Conservation (phyloP, 495 filamentous ascomycete species). For the Penicillium dipodomyicola region DNA sequence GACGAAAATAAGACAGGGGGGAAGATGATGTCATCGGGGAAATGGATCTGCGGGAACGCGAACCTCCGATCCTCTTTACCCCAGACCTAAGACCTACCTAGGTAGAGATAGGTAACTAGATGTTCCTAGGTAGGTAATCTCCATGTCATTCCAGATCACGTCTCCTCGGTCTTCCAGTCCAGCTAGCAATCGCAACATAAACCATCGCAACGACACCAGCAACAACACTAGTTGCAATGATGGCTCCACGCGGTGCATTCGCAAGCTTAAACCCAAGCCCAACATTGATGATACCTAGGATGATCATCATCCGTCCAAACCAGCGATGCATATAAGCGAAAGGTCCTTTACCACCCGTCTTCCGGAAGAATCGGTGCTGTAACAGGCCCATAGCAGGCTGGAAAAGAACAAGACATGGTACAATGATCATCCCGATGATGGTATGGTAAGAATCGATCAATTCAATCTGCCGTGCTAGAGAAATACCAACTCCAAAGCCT, state of each 20-base stretch:
- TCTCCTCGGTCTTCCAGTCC: background rate
- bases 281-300: conserved; percentile 68
- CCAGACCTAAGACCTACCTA: too few relatives aligned
- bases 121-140: too few relatives aligned
- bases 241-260: conserved; percentile 32
- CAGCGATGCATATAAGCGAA: conserved; percentile 66
- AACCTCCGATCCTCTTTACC: background rate
- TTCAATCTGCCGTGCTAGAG: conserved; percentile 31
- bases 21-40: conserved; percentile 3
- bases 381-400: conserved; percentile 63
- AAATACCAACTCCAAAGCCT: conserved; percentile 63
- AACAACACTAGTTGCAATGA: conserved; percentile 60
- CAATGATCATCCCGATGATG: conserved; percentile 56
- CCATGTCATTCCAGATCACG: background rate
- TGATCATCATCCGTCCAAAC: conserved; percentile 61
- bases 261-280: conserved; percentile 62
- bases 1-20: background rate
- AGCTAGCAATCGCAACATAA: conserved; percentile 38
- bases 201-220: conserved; percentile 50
- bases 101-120: too few relatives aligned
- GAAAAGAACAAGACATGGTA: conserved; percentile 55
- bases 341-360: conserved; percentile 45
- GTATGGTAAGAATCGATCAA: conserved; percentile 32
- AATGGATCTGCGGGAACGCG: background rate
- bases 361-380: conserved; percentile 56